Evolutionary conservation across 2,329 filamentous ascomycete species (phyloP).

Genomic region (Pestalotiopsis sp.): DNA sequence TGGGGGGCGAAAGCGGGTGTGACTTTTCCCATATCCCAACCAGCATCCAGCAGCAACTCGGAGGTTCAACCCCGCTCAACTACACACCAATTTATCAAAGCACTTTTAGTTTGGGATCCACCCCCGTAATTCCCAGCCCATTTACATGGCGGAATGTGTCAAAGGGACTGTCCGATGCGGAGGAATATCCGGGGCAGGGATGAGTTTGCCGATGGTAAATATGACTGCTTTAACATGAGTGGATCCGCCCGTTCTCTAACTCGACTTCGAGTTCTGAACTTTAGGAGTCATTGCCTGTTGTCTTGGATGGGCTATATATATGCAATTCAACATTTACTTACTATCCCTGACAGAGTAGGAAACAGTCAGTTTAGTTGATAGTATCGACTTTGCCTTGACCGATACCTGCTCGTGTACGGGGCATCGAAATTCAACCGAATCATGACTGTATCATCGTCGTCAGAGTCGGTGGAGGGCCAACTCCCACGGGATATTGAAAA

Average conservation of each 20-base stretch:
- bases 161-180: constrained; percentile 1
- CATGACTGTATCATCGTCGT: constrained; percentile 22
- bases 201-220: background rate
- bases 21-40: too few relatives aligned
- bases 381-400: background rate
- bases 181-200: constrained; percentile 4
- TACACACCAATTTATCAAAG: background rate
- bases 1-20: background rate
- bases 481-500: constrained; percentile 29
- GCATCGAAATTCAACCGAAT: background rate
- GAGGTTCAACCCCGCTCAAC: background rate
- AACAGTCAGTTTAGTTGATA: background rate
- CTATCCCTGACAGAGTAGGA: background rate
- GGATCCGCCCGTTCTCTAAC: background rate
- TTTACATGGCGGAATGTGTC: background rate
- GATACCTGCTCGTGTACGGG: background rate
- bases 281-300: background rate
- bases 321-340: background rate
- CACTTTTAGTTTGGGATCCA: background rate
- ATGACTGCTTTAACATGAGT: background rate
- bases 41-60: background rate
- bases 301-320: background rate
- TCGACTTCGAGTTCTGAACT: background rate
- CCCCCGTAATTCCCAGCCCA: background rate
- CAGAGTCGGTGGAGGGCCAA: constrained; percentile 25